Evolutionary conservation across 1,284 basidiomycete genomes (phyloP).

Genomic region (Apiotrichum gamsii): DNA sequence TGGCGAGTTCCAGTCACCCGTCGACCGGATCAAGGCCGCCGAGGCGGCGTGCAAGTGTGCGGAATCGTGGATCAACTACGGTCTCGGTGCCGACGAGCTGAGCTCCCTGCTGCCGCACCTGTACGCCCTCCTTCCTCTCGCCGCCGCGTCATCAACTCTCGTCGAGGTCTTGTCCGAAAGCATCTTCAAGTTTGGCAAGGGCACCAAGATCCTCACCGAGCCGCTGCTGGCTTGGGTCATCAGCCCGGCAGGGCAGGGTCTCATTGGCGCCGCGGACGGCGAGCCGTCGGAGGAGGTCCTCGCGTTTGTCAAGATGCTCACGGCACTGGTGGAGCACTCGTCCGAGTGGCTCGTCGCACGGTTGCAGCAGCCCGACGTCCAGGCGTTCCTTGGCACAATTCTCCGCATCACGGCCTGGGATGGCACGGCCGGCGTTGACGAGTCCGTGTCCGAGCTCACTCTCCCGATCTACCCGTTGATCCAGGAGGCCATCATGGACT

Average conservation of each 20-base stretch:
- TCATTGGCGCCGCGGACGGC: conserved; percentile 23
- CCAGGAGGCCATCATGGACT: conserved; percentile 77
- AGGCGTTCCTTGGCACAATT: conserved; percentile 63
- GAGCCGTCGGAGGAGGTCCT: conserved; percentile 39
- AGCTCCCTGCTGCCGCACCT: conserved; percentile 44
- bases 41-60: conserved; percentile 68
- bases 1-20: conserved; percentile 8
- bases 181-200: conserved; percentile 64
- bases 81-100: conserved; percentile 61
- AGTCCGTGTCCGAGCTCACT: conserved; percentile 77
- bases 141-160: conserved; percentile 62
- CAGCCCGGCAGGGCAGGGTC: conserved; percentile 45
- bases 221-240: conserved; percentile 70
- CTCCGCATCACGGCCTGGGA: conserved; percentile 69
- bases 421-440: conserved; percentile 69
- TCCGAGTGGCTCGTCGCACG: conserved; percentile 68
- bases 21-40: conserved; percentile 52
- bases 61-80: conserved; percentile 67
- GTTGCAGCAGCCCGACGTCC: conserved; percentile 58
- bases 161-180: conserved; percentile 71
- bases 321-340: conserved; percentile 75
- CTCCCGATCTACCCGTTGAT: conserved; percentile 80
- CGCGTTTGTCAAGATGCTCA: conserved; percentile 69
- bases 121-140: conserved; percentile 54
- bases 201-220: conserved; percentile 66